A percentile compares a stretch with the other conserved stretches of the same genome.
Conservation (phyloP, 306 rosid species). For the Mimosa bimucronata region DNA sequence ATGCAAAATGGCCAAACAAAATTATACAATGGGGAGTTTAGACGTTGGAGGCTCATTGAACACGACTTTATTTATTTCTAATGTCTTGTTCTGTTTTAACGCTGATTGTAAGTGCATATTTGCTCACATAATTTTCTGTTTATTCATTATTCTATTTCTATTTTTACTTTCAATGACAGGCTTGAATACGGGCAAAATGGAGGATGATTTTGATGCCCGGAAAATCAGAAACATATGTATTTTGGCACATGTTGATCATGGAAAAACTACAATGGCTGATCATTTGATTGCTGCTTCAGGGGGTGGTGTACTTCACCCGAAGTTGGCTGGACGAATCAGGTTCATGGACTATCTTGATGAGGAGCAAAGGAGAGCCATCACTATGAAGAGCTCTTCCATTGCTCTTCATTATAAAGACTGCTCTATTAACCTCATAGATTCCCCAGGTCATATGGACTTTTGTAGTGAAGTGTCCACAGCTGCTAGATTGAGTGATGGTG, state of each 20-base stretch:
- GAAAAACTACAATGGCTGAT: slow-evolving; percentile 90
- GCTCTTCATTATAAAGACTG: slow-evolving; percentile 47
- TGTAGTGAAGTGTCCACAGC: slow-evolving; percentile 95
- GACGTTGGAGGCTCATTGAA: background rate
- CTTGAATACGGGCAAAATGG: slow-evolving; percentile 38
- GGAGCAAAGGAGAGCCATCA: slow-evolving; percentile 88
- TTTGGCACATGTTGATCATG: slow-evolving; percentile 92
- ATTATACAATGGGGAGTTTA: too few species aligned
- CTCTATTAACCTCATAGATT: slow-evolving; percentile 80
- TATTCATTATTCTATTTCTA: background rate
- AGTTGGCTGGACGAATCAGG: slow-evolving; percentile 78
- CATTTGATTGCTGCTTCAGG: slow-evolving; percentile 78
- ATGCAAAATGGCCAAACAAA: background rate
- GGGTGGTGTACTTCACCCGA: slow-evolving; percentile 73
- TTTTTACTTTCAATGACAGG: background rate
- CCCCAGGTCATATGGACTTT: slow-evolving; percentile 94
- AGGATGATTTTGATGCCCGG: slow-evolving; percentile 39
- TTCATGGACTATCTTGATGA: slow-evolving; percentile 91
- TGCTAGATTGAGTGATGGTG: slow-evolving; percentile 86
- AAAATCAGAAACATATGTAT: slow-evolving; percentile 82
- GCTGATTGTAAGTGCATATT: background rate
- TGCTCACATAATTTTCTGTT: background rate
- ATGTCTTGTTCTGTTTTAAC: background rate
- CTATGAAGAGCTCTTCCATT: slow-evolving; percentile 91
- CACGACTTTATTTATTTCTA: background rate